Evolutionary conservation across 805 yeast species (phyloP), one percentile per base, ranked within the genome.

Genomic region (Ogataea neopini): DNA sequence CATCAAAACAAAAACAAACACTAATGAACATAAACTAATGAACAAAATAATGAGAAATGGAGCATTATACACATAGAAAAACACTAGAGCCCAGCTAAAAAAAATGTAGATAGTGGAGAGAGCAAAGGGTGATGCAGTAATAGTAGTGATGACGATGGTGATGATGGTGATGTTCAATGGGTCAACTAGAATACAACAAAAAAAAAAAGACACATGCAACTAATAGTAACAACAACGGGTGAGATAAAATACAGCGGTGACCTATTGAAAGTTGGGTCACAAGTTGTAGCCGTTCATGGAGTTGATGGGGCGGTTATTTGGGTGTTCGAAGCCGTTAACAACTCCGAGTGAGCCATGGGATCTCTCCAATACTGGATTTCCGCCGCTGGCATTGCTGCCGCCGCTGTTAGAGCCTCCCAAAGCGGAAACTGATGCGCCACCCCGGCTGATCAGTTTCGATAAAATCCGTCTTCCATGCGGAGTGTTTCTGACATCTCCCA

Each of bases 381-480:
- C 14, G 34, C 34, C 11, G 30, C 30, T 28, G 30, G 30, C 14
- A 13, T 13, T 28, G 30, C 14, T 28, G 30, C 30, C 30, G 30
- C 14, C 11, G 30, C 30, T 14, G 34, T 15, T 30, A 18, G 42
- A 9, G 11, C 36, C 40, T 9, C 38, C 49, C 26, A 50, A 30
- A 9, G 45, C 38, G 25, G 48, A 47, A 15, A 43, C 42, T 20
- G 56, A 40, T 6, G 62, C 55, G 38, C 69, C 68, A 34, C 69
- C 68, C 42, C 69, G 56, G 45, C 64, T 58, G 48, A 64, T 62
- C 40, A 68, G 53, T 44, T 88, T 89, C 23, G 88, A 81, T 71
- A 87, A 78, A 50, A 92, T 90, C 61, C 97, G 80, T 64, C 96
- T 79, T n/a, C 97, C 98, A 66, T 92, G 96, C 2, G 97, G 97